Conservation (phyloP, 257 asterid genomes). For the Solanum virginianum region DNA sequence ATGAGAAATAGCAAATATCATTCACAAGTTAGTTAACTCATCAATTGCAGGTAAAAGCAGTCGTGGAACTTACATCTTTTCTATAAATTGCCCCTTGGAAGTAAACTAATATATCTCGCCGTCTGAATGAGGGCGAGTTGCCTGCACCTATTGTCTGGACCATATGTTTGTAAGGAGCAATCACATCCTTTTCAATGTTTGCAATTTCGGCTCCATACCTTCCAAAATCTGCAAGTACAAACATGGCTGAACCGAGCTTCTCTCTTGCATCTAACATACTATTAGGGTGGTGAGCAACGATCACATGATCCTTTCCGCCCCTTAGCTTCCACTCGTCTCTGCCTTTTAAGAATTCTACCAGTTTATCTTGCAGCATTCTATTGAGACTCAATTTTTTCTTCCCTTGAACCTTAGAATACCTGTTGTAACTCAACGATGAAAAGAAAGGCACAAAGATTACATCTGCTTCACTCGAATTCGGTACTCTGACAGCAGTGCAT, state of each 20-base stretch:
- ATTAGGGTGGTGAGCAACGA: conserved; percentile 73
- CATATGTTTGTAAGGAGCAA: conserved; percentile 88
- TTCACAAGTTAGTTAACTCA: not conserved
- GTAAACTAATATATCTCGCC: conserved; percentile 39
- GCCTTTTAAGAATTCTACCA: conserved; percentile 40
- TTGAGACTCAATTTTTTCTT: conserved; percentile 23
- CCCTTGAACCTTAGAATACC: conserved; percentile 36
- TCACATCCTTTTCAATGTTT: conserved; percentile 57
- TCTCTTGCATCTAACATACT: conserved; percentile 55
- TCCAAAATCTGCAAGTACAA: conserved; percentile 75
- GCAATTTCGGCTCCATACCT: conserved; percentile 51
- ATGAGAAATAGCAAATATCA: not conserved
- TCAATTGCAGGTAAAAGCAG: not conserved
- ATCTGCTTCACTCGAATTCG: conserved; percentile 42
- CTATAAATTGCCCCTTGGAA: conserved; percentile 78
- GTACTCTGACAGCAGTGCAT: conserved; percentile 49
- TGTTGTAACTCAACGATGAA: conserved; percentile 68
- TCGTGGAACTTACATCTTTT: conserved; percentile 56
- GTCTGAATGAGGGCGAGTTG: conserved; percentile 32
- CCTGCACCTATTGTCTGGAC: conserved; percentile 30
- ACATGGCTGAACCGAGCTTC: conserved; percentile 49
- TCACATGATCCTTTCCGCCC: conserved; percentile 63
- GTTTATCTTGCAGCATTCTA: conserved; percentile 38
- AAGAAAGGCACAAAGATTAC: conserved; percentile 63
- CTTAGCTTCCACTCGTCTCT: conserved; percentile 47